phyloP scores from a whole-genome alignment of 2,329 filamentous ascomycete species.

The Ophiostoma sp. region DNA sequence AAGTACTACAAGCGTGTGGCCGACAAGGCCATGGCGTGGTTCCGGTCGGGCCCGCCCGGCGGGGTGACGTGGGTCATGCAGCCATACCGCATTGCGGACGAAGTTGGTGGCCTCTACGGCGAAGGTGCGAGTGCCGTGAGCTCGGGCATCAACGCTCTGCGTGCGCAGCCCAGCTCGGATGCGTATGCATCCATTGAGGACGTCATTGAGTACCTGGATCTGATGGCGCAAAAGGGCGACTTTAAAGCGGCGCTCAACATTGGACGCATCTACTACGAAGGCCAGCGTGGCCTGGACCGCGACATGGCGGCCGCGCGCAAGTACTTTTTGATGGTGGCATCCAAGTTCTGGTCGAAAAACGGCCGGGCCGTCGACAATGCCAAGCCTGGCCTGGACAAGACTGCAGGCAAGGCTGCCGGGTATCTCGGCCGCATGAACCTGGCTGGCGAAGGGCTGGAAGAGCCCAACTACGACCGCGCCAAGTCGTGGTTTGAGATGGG shows the following conservation, averaged over 20 bases:
- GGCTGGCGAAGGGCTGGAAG: conserved; percentile 75
- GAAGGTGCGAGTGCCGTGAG: conserved; percentile 89
- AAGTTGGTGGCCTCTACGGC: conserved; percentile 86
- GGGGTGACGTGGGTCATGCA: conserved; percentile 73
- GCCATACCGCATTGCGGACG: conserved; percentile 81
- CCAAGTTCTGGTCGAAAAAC: conserved; percentile 74
- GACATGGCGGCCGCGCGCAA: conserved; percentile 69
- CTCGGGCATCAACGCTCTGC: conserved; percentile 74
- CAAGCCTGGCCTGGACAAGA: conserved; percentile 66
- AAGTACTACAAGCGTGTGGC: conserved; percentile 90
- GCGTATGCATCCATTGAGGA: conserved; percentile 84
- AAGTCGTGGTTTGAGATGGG: conserved; percentile 80
- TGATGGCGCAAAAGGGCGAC: conserved; percentile 86
- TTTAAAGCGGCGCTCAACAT: conserved; percentile 81
- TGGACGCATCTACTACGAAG: conserved; percentile 83
- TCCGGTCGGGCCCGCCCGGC: conserved; percentile 83
- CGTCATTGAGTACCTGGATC: conserved; percentile 86
- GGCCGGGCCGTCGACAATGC: conserved; percentile 68
- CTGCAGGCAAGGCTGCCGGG: conserved; percentile 76
- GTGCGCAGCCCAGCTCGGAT: conserved; percentile 67
- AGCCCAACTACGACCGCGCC: conserved; percentile 68
- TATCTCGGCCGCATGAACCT: conserved; percentile 87
- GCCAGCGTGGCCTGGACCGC: conserved; percentile 66
- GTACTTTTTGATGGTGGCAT: conserved; percentile 75
- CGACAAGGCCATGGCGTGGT: conserved; percentile 85